Evolutionary conservation across 495 filamentous ascomycete species (phyloP).

Genomic region (Penicillium verhagenii): DNA sequence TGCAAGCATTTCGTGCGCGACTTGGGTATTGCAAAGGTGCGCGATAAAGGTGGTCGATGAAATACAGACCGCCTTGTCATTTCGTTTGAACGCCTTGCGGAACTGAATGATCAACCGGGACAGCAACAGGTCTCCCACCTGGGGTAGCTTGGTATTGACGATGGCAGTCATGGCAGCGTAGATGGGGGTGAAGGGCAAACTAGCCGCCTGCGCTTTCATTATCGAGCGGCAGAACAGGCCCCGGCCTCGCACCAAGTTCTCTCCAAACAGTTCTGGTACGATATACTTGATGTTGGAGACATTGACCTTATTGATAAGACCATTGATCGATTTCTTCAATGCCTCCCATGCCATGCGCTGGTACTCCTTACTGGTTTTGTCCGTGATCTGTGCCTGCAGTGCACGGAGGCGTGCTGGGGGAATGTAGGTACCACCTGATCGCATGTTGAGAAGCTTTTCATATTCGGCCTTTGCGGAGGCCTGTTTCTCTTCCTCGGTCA

Average conservation of each 20-base stretch:
- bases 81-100: constrained; percentile 91
- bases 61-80: constrained; percentile 93
- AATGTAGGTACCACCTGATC: constrained; percentile 93
- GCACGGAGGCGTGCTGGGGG: constrained; percentile 88
- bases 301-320: constrained; percentile 98
- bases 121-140: constrained; percentile 87
- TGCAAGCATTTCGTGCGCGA: constrained; percentile 88
- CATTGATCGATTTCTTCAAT: constrained; percentile 97
- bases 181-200: constrained; percentile 92
- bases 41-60: constrained; percentile 92
- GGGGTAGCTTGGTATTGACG: constrained; percentile 94
- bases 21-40: constrained; percentile 91
- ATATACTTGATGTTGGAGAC: constrained; percentile 96
- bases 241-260: constrained; percentile 88
- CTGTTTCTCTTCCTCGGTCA: constrained; percentile 82
- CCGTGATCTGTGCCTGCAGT: constrained; percentile 92
- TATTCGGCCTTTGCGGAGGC: constrained; percentile 84
- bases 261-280: constrained; percentile 89
- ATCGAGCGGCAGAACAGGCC: constrained; percentile 93
- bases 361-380: constrained; percentile 94
- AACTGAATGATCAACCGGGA: constrained; percentile 89
- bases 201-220: constrained; percentile 97
- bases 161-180: constrained; percentile 94
- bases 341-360: constrained; percentile 99
- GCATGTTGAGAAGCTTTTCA: constrained; percentile 82